Conservation (phyloP, 331 rosid genomes). For the Cydonia oblonga region DNA sequence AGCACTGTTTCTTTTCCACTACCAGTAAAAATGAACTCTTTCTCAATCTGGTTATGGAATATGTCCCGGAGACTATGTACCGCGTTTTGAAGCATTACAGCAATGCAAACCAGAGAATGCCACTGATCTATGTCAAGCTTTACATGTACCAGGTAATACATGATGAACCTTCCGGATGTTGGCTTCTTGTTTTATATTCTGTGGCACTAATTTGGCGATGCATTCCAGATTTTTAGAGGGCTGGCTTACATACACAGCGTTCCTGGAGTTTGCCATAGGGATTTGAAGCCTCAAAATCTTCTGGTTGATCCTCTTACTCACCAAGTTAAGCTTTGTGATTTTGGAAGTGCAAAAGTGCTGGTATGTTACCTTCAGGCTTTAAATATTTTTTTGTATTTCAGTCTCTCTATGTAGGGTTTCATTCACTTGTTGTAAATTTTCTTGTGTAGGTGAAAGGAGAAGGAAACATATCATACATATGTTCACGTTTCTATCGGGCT, state of each 20-base stretch:
- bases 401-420: slow-evolving; percentile 11
- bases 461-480: slow-evolving; percentile 83
- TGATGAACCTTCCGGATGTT: slow-evolving; percentile 4
- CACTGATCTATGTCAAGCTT: slow-evolving; percentile 77
- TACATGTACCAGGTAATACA: slow-evolving; percentile 78
- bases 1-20: slow-evolving; percentile 96
- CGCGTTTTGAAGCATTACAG: slow-evolving; percentile 76
- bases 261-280: slow-evolving; percentile 93
- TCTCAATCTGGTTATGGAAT: slow-evolving; percentile 96
- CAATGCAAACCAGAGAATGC: slow-evolving; percentile 77
- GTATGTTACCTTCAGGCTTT: slow-evolving; percentile 28
- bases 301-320: slow-evolving; percentile 96
- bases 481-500: slow-evolving; percentile 93
- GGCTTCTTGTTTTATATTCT: background rate
- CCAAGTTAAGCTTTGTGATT: slow-evolving; percentile 93
- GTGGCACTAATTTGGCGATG: slow-evolving; percentile 2
- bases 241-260: slow-evolving; percentile 83
- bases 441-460: slow-evolving; percentile 68
- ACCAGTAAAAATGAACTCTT: slow-evolving; percentile 82
- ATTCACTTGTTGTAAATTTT: slow-evolving; percentile 5
- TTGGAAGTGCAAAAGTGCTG: slow-evolving; percentile 95
- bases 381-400: background rate
- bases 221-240: slow-evolving; percentile 82
- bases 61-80: slow-evolving; percentile 86
- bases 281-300: slow-evolving; percentile 92